phyloP scores from a whole-genome alignment of 176 grass and related monocot species.

The Hordeum vulgare region MorexV3_pseudomolecules_assembly NC_058523.1:151501843-151502342 shows the following conservation, averaged over 20 bases:
- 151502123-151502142: not conserved
- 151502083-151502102: constrained; percentile 51
- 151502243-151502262: not conserved
- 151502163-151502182: constrained; percentile 73
- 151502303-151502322: not conserved
- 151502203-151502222: constrained; percentile 96
- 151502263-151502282: not conserved
- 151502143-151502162: constrained; percentile 53
- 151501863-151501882: not conserved
- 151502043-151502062: constrained; percentile 96
- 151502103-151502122: constrained; percentile 18
- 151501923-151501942: not conserved
- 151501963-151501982: constrained; percentile 83
- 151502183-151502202: constrained; percentile 76
- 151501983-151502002: constrained; percentile 57
- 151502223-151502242: constrained; percentile 49
- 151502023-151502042: constrained; percentile 75
- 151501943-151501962: not conserved
- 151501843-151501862: not conserved
- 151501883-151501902: not conserved
- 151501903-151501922: not conserved
- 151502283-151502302: not conserved
- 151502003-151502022: constrained; percentile 57
- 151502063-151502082: constrained; percentile 90
- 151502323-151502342: not conserved